Conservation (phyloP, 2,329 filamentous ascomycete species). For the Fonsecaea monophora region DNA sequence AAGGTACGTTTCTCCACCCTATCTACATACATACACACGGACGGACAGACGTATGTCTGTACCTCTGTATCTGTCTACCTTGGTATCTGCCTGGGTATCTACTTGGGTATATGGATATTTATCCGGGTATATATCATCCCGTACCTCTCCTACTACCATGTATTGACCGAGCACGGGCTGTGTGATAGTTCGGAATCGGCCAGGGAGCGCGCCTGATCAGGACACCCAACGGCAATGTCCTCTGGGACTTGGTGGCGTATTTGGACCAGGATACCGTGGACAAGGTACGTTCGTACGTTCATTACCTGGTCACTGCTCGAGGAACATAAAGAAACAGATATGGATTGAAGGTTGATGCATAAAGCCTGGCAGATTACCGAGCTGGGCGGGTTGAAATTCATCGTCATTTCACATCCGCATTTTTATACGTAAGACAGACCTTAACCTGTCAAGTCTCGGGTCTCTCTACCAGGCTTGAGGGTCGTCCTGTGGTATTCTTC, state of each 20-base stretch:
- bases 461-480: no score
- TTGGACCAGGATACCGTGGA: conserved; percentile 69
- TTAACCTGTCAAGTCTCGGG: background rate
- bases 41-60: background rate
- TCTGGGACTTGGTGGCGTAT: conserved; percentile 80
- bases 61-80: no score
- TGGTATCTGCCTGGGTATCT: no score
- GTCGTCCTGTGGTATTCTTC: no score
- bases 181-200: conserved; percentile 70
- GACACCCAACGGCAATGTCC: conserved; percentile 71
- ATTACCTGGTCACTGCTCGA: no score
- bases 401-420: conserved; percentile 80
- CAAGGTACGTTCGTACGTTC: conserved; percentile 26
- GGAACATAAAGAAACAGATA: no score
- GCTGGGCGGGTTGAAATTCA: conserved; percentile 72
- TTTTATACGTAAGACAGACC: conserved; percentile 66
- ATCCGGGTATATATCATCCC: no score
- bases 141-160: no score
- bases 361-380: conserved; percentile 54
- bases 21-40: background rate
- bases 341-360: no score
- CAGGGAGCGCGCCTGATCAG: conserved; percentile 74
- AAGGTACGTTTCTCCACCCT: conserved; percentile 28
- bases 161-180: no score
- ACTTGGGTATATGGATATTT: no score